phyloP scores from a whole-genome alignment of 73 alveolate genomes.

The Tetrahymena borealis region DNA sequence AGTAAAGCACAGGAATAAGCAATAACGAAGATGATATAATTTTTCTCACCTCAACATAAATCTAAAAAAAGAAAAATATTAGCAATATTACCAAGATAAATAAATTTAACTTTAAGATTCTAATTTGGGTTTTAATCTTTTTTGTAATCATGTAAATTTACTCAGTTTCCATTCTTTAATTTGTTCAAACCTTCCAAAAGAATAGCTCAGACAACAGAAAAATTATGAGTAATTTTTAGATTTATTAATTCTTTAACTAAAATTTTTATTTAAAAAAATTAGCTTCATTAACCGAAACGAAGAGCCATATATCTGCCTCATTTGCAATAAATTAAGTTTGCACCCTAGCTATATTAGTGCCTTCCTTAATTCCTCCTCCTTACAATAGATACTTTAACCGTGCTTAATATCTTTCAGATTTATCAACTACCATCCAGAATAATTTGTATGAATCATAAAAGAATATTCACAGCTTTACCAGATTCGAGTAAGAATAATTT shows the following conservation, averaged over 20 bases:
- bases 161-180: neutral
- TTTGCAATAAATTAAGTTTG: neutral
- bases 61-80: neutral
- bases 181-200: neutral
- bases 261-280: neutral
- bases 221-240: neutral
- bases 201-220: neutral
- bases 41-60: neutral
- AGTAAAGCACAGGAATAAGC: neutral
- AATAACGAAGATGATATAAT: neutral
- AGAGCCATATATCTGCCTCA: neutral
- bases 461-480: neutral
- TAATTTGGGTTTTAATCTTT: neutral
- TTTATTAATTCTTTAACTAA: neutral
- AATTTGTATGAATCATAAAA: neutral
- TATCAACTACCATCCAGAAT: neutral
- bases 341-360: neutral
- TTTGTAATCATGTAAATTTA: neutral
- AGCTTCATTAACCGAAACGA: neutral
- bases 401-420: neutral
- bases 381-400: neutral
- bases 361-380: neutral
- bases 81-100: neutral
- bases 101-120: neutral
- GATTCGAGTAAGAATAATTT: neutral